Evolutionary conservation across 192 early-diverging fungal genomes (phyloP).

Genomic region (Gaertneriomyces sp.): DNA sequence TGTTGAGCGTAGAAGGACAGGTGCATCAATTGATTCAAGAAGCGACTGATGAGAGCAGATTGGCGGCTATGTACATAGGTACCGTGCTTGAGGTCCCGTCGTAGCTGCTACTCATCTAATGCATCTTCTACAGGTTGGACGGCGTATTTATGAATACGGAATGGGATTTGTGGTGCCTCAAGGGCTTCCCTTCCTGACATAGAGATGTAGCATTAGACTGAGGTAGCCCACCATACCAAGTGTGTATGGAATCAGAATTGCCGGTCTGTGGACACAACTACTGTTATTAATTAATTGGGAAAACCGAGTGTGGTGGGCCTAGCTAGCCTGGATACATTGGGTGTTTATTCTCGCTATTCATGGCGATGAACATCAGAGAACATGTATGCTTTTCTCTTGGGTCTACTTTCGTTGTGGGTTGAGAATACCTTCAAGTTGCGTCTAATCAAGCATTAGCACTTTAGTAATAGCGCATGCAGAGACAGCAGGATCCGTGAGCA

Average conservation of each 20-base stretch:
- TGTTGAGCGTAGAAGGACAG: conserved; percentile 70
- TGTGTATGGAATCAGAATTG: too few species aligned
- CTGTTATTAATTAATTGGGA: too few species aligned
- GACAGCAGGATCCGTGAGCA: not conserved
- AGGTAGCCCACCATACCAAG: too few species aligned
- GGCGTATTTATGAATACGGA: not conserved
- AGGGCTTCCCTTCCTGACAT: too few species aligned
- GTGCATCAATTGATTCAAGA: conserved; percentile 75
- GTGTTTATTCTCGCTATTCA: too few species aligned
- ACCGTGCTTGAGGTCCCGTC: not conserved
- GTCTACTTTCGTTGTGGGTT: conserved; percentile 61
- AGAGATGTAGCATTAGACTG: too few species aligned
- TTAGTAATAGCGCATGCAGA: conserved; percentile 1
- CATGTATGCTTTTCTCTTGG: not conserved
- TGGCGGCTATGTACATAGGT: conserved; percentile 88
- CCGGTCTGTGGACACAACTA: too few species aligned
- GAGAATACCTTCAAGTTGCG: conserved; percentile 64
- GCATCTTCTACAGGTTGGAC: not conserved
- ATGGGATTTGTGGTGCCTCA: too few species aligned
- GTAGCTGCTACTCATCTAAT: too few species aligned
- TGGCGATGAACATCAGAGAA: too few species aligned
- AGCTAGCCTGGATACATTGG: too few species aligned
- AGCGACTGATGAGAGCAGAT: conserved; percentile 65
- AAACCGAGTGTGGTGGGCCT: too few species aligned
- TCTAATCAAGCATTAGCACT: conserved; percentile 31